These are phyloP conservation scores for Pythium vanterpoolii DNA, from an alignment of 352 stramenopile genomes.

Conservation along the genomic window DNA sequence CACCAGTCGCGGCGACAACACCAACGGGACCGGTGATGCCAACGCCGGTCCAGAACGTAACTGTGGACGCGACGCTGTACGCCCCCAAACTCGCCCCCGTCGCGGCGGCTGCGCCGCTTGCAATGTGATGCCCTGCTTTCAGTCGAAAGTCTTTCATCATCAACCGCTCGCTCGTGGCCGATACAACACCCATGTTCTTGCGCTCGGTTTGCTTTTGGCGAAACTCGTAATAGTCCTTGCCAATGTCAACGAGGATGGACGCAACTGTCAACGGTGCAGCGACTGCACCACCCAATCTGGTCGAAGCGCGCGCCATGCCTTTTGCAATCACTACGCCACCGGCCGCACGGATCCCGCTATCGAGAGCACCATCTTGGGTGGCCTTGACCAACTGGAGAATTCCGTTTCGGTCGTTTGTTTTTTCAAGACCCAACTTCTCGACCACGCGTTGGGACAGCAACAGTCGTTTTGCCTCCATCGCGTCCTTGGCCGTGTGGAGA, in stretches of 20 bases:
- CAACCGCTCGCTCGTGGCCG: slow-evolving; percentile 68
- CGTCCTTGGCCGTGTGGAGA: slow-evolving; percentile 30
- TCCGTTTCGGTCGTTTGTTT: slow-evolving; percentile 26
- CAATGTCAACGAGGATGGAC: slow-evolving; percentile 84
- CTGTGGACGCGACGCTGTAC: slow-evolving; percentile 63
- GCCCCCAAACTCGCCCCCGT: slow-evolving; percentile 70
- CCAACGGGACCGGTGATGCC: slow-evolving; percentile 73
- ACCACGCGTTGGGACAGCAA: slow-evolving; percentile 63
- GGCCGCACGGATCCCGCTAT: slow-evolving; percentile 76
- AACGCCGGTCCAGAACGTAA: slow-evolving; percentile 82
- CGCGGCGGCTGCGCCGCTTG: slow-evolving; percentile 66
- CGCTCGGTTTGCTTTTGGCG: slow-evolving; percentile 70
- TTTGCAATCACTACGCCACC: slow-evolving; percentile 74
- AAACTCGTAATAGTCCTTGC: slow-evolving; percentile 86
- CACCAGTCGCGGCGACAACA: slow-evolving; percentile 70
- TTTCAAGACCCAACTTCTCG: slow-evolving; percentile 44
- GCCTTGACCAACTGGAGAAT: slow-evolving; percentile 57
- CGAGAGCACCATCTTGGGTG: slow-evolving; percentile 70
- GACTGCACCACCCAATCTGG: slow-evolving; percentile 49
- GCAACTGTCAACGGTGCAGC: slow-evolving; percentile 76
- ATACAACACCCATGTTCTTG: slow-evolving; percentile 61
- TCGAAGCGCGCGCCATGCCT: slow-evolving; percentile 52
- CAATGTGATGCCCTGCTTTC: slow-evolving; percentile 80
- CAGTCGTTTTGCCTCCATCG: slow-evolving; percentile 54
- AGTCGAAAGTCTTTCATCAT: slow-evolving; percentile 83